Evolutionary conservation across 768 basidiomycete genomes (phyloP).

Genomic region (Tricholoma furcatifolium): DNA sequence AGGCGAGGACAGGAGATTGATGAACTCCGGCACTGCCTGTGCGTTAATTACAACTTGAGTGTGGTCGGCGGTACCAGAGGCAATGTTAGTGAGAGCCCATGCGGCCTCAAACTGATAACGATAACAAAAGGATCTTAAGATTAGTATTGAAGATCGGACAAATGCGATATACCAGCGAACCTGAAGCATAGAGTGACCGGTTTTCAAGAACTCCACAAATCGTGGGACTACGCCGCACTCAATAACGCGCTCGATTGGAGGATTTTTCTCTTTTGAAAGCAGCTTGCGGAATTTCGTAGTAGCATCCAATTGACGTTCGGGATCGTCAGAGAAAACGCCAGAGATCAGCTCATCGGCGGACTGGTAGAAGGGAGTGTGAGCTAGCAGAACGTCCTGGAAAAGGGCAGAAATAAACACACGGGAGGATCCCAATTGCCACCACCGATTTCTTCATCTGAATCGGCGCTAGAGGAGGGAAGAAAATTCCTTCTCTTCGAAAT

Average conservation of each 20-base stretch:
- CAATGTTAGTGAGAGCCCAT: conserved; percentile 98
- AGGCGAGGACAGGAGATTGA: conserved; percentile 90
- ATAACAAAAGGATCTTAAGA: neutral
- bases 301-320: conserved; percentile 91
- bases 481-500: conserved; percentile 97
- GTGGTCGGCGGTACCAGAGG: conserved; percentile 96
- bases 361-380: conserved; percentile 34
- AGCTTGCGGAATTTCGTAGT: conserved; percentile 99
- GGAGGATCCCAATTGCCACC: conserved; percentile 75
- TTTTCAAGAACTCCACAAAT: conserved; percentile 91
- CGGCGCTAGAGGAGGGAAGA: conserved; percentile 65
- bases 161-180: conserved; percentile 33
- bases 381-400: conserved; percentile 6
- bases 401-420: conserved; percentile 41
- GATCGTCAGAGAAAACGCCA: conserved; percentile 89
- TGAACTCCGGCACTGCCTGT: conserved; percentile 94
- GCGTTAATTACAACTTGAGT: conserved; percentile 97
- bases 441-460: conserved; percentile 90
- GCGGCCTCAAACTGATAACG: conserved; percentile 85
- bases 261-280: conserved; percentile 99
- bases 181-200: conserved; percentile 82
- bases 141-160: conserved; percentile 3
- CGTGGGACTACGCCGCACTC: conserved; percentile 96
- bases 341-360: conserved; percentile 90
- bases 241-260: conserved; percentile 97